Evolutionary conservation across 306 rosid species (phyloP), one percentile per base, ranked within the genome.

Genomic region (Hylodesmum podocarpum): DNA sequence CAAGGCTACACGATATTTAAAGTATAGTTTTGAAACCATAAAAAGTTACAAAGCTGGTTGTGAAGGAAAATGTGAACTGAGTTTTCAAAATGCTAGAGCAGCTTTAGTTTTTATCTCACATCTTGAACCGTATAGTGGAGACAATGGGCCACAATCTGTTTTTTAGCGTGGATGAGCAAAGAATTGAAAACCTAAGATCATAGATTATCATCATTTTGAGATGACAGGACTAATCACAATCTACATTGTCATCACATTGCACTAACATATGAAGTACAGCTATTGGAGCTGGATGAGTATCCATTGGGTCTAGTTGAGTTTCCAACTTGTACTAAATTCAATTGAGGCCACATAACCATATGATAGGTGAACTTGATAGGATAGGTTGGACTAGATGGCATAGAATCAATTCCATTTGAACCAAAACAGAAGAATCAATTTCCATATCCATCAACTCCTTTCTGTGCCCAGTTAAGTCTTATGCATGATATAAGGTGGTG

Each of bases 41-140:
- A 55, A 55, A 57, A 57, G 49, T 54, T 61, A 39, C 61, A 62
- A 24, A 63, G 69, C 77, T 80, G 41, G 61, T 40, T 64, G 43
- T 22, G 34, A 51, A 50, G 47, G 78, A 14, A 58, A 19, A 36
- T 39, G 14, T 40, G 71, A 66, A 24, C 4, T 82, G 27, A 57
- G 36, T 3, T 19, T 70, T 54, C 19, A 51, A 71, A 41, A 33
- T 61, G 67, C 70, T 58, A 78, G 67, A 47, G 62, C 65, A 50
- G 66, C 21, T 66, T 66, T 73, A 49, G 63, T 6, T 73, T 44
- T 73, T 44, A 77, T 71, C 65, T 72, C 47, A 68, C 65, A 53
- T 83, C 27, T 44, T 39, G 44, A 55, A 27, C 27, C 59, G 67
- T 63, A 15, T 58, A 80, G 78, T 62, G 81, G 85, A 77, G 81